Evolutionary conservation across 495 filamentous ascomycete species (phyloP), one percentile per base, ranked within the genome.

Genomic region (Aeminium ludgeri): DNA sequence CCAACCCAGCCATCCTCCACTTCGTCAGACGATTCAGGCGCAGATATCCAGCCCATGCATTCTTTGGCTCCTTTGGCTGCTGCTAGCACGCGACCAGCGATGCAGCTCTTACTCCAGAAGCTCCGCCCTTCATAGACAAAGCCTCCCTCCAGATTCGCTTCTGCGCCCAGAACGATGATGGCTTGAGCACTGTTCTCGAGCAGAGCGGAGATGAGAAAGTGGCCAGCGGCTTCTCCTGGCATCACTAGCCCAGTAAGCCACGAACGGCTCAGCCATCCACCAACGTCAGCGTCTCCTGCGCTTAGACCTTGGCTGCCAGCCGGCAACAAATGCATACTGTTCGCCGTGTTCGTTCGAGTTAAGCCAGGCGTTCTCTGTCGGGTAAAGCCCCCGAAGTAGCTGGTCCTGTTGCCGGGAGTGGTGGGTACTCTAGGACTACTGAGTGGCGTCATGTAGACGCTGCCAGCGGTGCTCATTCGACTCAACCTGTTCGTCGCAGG

Each of bases 61-160:
- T 81, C 79, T n/a, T 65, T 68, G 13, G 76, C 70, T 7, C 71
- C 76, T 19, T 70, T 63, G 8, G 72, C 57, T 27, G 74, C 72
- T 41, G 77, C 76, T 17, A 92, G 51, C 0, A 92, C 79, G 25
- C 80, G 72, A 6, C 81, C 81, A 18, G 86, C 71, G 31, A 89
- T 66, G 51, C 78, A 84, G 32, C 68, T 61, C 25, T 79, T 85
- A 57, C 81, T 86, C 84, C 84, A 92, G 65, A 79, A 89, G 40
- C 73, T 86, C 46, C 70, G 73, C 13, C 65, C 69, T 7, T 51
- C 55, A 51, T 82, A 85, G 6, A 78, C 58, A 50, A 92, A 84
- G 3, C 83, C 84, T n/a, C 79, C 78, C 49, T 78, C 79, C 6
- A 92, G 59, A 55, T 79, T 85, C 2, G 74, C 76, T 32, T 69